Base-by-base conservation (phyloP, 208 protist genomes). In the Trypanosoma lewisi region DNA sequence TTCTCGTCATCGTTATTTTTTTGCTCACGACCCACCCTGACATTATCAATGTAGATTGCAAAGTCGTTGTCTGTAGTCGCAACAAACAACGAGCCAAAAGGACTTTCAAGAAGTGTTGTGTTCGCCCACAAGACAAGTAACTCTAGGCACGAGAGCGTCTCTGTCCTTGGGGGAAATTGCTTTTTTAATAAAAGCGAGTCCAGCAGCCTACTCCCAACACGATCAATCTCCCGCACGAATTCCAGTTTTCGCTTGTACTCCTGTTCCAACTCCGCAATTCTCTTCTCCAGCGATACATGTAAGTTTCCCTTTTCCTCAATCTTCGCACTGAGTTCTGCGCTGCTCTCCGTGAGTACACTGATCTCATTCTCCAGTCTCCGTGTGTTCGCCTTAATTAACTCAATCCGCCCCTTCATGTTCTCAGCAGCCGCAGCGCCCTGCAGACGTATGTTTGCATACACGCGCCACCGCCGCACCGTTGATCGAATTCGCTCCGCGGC, bases 171-270 rank as follows among this genome's bases (percentile, higher is more conserved):
- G 1, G 48, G 51, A 62, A 73, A 48, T n/a, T 45, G 33, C 19
- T 21, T 64, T 5, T 54, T 39, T 42, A 83, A 52, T 45, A 91
- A 61, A n/a, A 94, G 56, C n/a, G 67, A 73, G 70, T 78, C 52
- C 28, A 91, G 61, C 70, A 91, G 65, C 50, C 77, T 47, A 4
- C 77, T 80, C 16, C 87, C 84, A 30, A 89, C 76, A 31, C 75
- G 70, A 47, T 89, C 87, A 58, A 89, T 75, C 69, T 89, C 78
- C 7, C 80, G 77, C 33, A 89, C 82, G 1, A 76, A 67, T 37
- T 73, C 68, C 5, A 89, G 69, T 42, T 75, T 66, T 16, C 47
- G 48, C 63, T 80, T 80, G 62, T 86, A 91, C 39, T 62, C 45
- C 41, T 67, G 45, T 64, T 93, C 80, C 17, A 39, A 64, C 42